phyloP scores from a whole-genome alignment of 371 early-diverging fungal species.

The Apophysomyces elegans region DNA sequence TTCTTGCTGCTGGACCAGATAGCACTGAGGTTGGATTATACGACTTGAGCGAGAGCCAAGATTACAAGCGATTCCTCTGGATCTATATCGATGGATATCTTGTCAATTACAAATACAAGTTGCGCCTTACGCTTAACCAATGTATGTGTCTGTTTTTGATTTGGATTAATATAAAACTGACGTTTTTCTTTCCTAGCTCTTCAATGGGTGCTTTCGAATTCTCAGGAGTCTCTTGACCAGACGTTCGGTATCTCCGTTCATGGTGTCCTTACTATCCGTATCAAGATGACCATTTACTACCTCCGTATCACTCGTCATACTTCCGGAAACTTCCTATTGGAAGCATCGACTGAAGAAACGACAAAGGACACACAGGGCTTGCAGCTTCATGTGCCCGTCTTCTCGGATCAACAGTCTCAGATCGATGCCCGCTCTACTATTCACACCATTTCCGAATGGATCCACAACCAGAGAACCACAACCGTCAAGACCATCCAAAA shows the following conservation, averaged over 20 bases:
- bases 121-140: constrained; percentile 28
- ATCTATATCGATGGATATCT: constrained; percentile 54
- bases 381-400: constrained; percentile 39
- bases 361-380: constrained; percentile 20
- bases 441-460: constrained; percentile 24
- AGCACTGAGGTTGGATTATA: constrained; percentile 39
- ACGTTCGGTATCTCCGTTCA: constrained; percentile 34
- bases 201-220: constrained; percentile 41
- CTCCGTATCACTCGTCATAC: constrained; percentile 32
- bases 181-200: constrained; percentile 23
- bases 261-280: constrained; percentile 39
- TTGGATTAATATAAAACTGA: no score
- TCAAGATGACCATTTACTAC: constrained; percentile 36
- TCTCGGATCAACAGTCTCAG: constrained; percentile 34
- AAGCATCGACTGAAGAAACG: constrained; percentile 15
- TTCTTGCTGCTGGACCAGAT: constrained; percentile 37
- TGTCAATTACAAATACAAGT: constrained; percentile 57
- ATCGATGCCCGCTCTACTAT: constrained; percentile 20
- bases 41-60: constrained; percentile 26
- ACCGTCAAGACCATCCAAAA: constrained; percentile 19
- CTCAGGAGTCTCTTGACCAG: constrained; percentile 34
- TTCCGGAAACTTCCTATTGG: constrained; percentile 23
- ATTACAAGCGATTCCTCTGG: constrained; percentile 57
- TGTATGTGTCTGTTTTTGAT: not conserved
- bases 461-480: constrained; percentile 31